A percentile compares a stretch with the other conserved stretches of the same genome.
phyloP scores from a whole-genome alignment of 1,284 basidiomycete species.

The Sparassis latifolia region DNA sequence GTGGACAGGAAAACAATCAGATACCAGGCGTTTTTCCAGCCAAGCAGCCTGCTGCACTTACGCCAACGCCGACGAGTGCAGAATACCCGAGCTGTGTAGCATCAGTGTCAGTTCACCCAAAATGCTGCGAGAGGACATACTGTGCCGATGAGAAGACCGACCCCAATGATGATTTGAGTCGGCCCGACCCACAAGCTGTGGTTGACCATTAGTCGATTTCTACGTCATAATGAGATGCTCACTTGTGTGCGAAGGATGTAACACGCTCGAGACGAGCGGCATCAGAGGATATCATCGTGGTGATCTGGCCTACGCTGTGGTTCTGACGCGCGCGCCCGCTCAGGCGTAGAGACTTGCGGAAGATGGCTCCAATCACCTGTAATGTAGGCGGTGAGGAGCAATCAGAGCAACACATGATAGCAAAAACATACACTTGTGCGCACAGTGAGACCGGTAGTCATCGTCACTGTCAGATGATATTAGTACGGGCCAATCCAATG shows the following conservation, averaged over 20 bases:
- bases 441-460: conserved; percentile 44
- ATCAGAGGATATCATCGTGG: conserved; percentile 66
- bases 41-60: conserved; percentile 24
- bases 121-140: conserved; percentile 28
- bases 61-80: conserved; percentile 65
- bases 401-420: not conserved
- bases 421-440: conserved; percentile 39
- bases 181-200: conserved; percentile 49
- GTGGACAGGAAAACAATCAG: not conserved
- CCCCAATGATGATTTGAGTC: conserved; percentile 55
- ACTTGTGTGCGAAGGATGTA: conserved; percentile 45
- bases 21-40: conserved; percentile 2
- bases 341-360: conserved; percentile 65
- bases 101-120: not conserved
- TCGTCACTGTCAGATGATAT: conserved; percentile 31
- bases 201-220: too few species aligned
- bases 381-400: not conserved
- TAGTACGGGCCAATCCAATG: not conserved
- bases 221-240: conserved; percentile 16
- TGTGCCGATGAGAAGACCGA: conserved; percentile 56
- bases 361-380: conserved; percentile 61
- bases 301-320: conserved; percentile 61
- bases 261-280: conserved; percentile 45
- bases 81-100: conserved; percentile 54
- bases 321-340: conserved; percentile 57